Evolutionary conservation across 108 stramenopile species (phyloP).

Genomic region (Nitzschia sp.): DNA sequence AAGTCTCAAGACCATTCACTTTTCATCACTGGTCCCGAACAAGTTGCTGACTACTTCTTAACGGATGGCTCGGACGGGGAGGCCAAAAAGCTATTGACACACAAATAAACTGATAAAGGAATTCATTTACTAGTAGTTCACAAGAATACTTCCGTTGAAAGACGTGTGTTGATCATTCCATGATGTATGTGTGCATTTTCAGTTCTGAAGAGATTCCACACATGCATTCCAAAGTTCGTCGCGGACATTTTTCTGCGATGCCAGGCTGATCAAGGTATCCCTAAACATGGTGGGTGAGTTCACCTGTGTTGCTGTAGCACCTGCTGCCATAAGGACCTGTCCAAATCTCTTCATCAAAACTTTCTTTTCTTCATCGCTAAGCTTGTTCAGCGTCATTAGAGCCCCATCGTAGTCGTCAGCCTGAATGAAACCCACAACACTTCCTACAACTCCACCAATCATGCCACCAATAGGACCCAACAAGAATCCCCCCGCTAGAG

Average conservation of each 20-base stretch:
- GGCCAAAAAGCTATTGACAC: slow-evolving; percentile 48
- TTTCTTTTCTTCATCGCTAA: slow-evolving; percentile 35
- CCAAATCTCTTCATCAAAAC: slow-evolving; percentile 40
- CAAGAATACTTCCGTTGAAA: no score
- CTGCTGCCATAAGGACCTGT: slow-evolving; percentile 47
- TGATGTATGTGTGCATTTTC: neutral
- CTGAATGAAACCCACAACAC: slow-evolving; percentile 47
- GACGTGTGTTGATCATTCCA: no score
- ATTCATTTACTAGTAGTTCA: no score
- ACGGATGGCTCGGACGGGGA: slow-evolving; percentile 54
- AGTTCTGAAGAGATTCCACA: slow-evolving; percentile 27
- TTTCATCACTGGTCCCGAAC: slow-evolving; percentile 64
- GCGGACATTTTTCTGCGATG: slow-evolving; percentile 38
- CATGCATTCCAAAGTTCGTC: slow-evolving; percentile 60
- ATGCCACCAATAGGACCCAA: slow-evolving; percentile 64
- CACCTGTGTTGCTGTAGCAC: slow-evolving; percentile 35
- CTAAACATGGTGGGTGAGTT: slow-evolving; percentile 33
- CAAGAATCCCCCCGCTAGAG: slow-evolving; percentile 50
- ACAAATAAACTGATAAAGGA: neutral
- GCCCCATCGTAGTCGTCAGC: slow-evolving; percentile 63
- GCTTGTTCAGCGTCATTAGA: slow-evolving; percentile 36
- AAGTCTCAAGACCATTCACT: slow-evolving; percentile 67
- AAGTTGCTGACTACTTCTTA: slow-evolving; percentile 71
- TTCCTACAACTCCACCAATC: slow-evolving; percentile 58
- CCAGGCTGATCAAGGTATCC: slow-evolving; percentile 35